Percentiles rank a stretch among this genome's conserved stretches.
Evolutionary conservation across 2,329 filamentous ascomycete genomes (phyloP).

Genomic region (Ceratocystis colombiana): DNA sequence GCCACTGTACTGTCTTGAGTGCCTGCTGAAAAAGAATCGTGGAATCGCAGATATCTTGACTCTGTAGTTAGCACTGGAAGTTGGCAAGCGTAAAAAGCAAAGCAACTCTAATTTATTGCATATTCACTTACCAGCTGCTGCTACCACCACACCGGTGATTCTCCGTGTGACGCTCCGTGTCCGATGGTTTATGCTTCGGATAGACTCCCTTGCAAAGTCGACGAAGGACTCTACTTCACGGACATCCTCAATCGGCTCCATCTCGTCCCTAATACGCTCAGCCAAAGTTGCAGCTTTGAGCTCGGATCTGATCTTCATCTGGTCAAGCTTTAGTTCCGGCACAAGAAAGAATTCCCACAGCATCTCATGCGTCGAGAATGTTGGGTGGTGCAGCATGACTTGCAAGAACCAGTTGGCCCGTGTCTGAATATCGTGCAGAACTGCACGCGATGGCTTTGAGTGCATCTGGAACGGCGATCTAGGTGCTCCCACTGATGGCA

Average conservation of each 20-base stretch:
- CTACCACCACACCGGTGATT: slow-evolving; percentile 53
- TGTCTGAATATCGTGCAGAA: slow-evolving; percentile 78
- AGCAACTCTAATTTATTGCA: background rate
- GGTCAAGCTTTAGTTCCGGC: slow-evolving; percentile 78
- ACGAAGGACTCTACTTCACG: slow-evolving; percentile 89
- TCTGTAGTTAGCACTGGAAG: background rate
- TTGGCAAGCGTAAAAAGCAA: background rate
- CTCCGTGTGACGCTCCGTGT: slow-evolving; percentile 74
- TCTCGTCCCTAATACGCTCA: slow-evolving; percentile 83
- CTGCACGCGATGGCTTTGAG: slow-evolving; percentile 76
- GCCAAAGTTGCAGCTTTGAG: slow-evolving; percentile 73
- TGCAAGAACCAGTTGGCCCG: slow-evolving; percentile 80
- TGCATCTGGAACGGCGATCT: slow-evolving; percentile 88
- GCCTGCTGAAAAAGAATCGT: slow-evolving; percentile 45
- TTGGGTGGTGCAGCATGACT: slow-evolving; percentile 76
- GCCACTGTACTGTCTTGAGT: slow-evolving; percentile 49
- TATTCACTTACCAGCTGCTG: slow-evolving; percentile 23
- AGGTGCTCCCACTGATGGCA: slow-evolving; percentile 66
- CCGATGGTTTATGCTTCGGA: slow-evolving; percentile 72
- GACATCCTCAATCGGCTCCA: slow-evolving; percentile 70
- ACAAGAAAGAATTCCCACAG: slow-evolving; percentile 98
- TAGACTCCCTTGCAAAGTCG: slow-evolving; percentile 78
- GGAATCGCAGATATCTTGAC: slow-evolving; percentile 57
- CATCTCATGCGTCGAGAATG: slow-evolving; percentile 92
- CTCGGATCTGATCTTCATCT: slow-evolving; percentile 79